Base-by-base conservation (phyloP, 1,139 yeast species). In the Diutina sp. region DNA sequence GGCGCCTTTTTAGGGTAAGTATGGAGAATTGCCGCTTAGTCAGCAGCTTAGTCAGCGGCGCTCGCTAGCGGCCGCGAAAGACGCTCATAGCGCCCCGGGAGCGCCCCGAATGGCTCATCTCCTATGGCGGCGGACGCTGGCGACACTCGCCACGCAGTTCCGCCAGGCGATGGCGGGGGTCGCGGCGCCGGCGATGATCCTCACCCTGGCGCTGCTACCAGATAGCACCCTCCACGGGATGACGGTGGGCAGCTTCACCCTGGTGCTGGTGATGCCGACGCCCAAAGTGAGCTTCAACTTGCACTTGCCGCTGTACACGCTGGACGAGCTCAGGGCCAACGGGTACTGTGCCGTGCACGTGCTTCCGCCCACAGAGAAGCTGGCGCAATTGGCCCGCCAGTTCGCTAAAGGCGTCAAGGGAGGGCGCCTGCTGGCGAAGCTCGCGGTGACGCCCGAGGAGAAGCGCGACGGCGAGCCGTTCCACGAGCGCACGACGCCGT, bases 241-340 rank as follows among this genome's bases (percentile, higher is more conserved):
- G 75, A 88, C 97, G 0, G 71, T 90, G 3, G 85, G 95, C 1
- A 87, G 96, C 0, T 89, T 88, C 48, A 80, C 89, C 18, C 89
- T 96, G 1, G 70, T 90, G 14, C 83, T 95, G 1, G 79, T 88
- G 41, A 74, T 77, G 56, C 97, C 97, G 0, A 72, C 72, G 14
- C 95, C 96, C 1, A 68, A 88, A 57, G 66, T 90, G 2, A 93
- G 87, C 64, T 90, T 90, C 70, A 90, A 90, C 65, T 72, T 90
- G 56, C 95, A 88, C 69, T 71, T 84, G 32, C 97, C 97, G 0
- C 87, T 96, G 6, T 78, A 84, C 55, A 90, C 97, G 0, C 84
- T 95, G 0, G 72, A 73, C 14, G 74, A 81, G 25, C 70, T 90
- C 54, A 90, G 87, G 63, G 70, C 74, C 9, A 69, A 77, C 58